Base-by-base conservation (phyloP, 1,284 basidiomycete genomes). In the Fomitopsis schrenkii region DNA sequence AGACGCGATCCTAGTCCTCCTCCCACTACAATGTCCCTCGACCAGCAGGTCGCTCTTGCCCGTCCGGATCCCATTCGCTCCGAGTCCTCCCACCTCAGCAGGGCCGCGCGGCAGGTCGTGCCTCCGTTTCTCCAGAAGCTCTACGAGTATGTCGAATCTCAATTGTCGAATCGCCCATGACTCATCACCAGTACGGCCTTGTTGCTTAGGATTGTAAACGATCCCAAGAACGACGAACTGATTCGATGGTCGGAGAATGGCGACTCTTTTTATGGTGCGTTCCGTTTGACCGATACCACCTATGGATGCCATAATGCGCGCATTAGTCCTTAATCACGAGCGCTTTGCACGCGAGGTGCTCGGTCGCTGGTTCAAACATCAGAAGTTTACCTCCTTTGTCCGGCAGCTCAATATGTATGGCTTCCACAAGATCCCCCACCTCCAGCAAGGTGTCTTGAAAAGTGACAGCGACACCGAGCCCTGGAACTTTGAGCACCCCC, bases 361-460 rank as follows among this genome's bases (percentile, higher is more conserved):
- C 7, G 93, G 94, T 3, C 84, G 88, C 55, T 98, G 93, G 90
- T 98, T 98, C 86, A 98, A 98, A 74, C 96, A 98, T 78, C 87
- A 90, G 66, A 97, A 96, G 75, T 97, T 97, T 73, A 88, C 87
- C 54, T 94, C 92, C 48, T 98, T 98, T 72, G 95, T 98, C 41
- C 86, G 96, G 42, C 96, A 98, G 75, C 84, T 98, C 70, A 98
- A 98, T 82, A 97, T 97, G 94, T 96, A 97, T 74, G 94, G 94
- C 52, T 97, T 97, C 73, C 94, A 95, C 81, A 95, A 95, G 80
- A 92, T 97, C 59, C 95, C 95, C 0, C 95, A 98, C 73, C 86
- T 98, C 22, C 95, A 97, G 72, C 94, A 97, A 74, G 96, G 96
- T 50, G 95, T 95, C 38, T 83, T 98, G 65, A 88, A 87, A 71